These are phyloP conservation scores for Claviceps capensis DNA, from an alignment of 2,329 filamentous ascomycete genomes.

Conservation along the genomic window DNA sequence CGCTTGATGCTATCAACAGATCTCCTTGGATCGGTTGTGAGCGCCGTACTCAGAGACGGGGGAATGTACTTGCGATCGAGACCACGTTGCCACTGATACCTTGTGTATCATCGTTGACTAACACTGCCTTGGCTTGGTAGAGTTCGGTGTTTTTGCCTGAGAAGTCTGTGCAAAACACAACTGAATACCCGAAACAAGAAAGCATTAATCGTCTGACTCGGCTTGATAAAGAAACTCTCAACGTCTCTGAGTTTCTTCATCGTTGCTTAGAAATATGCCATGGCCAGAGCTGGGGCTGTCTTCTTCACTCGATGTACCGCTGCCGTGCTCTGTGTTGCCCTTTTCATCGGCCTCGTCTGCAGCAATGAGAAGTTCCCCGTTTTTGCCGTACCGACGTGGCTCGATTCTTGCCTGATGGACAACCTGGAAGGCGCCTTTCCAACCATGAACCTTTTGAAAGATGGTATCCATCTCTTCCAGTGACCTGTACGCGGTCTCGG, in stretches of 20 bases:
- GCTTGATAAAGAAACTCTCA: background rate
- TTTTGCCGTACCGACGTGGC: slow-evolving; percentile 43
- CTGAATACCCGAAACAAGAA: background rate
- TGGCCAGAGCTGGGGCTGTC: slow-evolving; percentile 10
- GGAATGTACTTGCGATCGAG: background rate
- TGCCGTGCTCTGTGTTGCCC: slow-evolving; percentile 15
- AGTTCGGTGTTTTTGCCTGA: too few species aligned
- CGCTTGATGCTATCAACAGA: background rate
- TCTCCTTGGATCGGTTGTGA: background rate
- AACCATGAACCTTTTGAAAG: slow-evolving; percentile 41
- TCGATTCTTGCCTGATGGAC: slow-evolving; percentile 28
- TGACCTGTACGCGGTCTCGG: slow-evolving; percentile 48
- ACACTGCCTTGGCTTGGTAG: too few species aligned
- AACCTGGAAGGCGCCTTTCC: slow-evolving; percentile 20
- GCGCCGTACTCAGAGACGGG: background rate
- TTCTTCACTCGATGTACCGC: slow-evolving; percentile 16
- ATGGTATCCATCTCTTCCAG: slow-evolving; percentile 56
- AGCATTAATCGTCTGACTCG: background rate
- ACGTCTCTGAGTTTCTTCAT: slow-evolving; percentile 21
- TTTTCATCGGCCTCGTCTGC: slow-evolving; percentile 29
- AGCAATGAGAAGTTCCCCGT: slow-evolving; percentile 41
- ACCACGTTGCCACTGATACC: background rate
- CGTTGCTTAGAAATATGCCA: slow-evolving; percentile 16
- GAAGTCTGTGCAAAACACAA: background rate
- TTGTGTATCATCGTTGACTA: too few species aligned